These are phyloP conservation scores for Tolypocladium pustulatum DNA, from an alignment of 2,329 filamentous ascomycete species.

Conservation along the genomic window DNA sequence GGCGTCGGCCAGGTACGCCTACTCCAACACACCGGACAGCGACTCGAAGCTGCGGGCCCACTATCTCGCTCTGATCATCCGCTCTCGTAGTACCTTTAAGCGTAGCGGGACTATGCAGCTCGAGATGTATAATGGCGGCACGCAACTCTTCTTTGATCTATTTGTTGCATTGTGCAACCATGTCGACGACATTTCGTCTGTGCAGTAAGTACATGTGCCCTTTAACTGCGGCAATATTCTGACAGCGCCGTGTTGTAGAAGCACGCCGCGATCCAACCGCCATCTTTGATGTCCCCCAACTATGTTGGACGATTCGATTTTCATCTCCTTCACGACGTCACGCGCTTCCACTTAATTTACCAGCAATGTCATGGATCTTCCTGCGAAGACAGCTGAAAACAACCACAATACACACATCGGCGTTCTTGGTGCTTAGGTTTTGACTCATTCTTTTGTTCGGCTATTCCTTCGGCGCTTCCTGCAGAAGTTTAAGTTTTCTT, in stretches of 20 bases:
- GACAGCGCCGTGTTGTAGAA: slow-evolving; percentile 11
- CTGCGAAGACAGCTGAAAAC: background rate
- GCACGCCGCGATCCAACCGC: slow-evolving; percentile 37
- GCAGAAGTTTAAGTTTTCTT: background rate
- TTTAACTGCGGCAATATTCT: background rate
- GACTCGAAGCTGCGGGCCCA: slow-evolving; percentile 88
- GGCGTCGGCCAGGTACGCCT: slow-evolving; percentile 78
- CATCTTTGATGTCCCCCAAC: slow-evolving; percentile 16
- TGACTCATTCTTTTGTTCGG: background rate
- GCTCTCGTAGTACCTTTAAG: slow-evolving; percentile 81
- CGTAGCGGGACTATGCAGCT: slow-evolving; percentile 90
- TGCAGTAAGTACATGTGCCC: slow-evolving; percentile 34
- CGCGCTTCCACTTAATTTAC: background rate
- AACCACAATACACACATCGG: background rate
- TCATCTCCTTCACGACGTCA: slow-evolving; percentile 11
- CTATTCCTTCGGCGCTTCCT: background rate
- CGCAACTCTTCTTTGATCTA: slow-evolving; percentile 78
- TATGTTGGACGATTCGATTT: background rate
- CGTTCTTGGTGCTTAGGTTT: slow-evolving; percentile 6
- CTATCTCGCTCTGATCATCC: slow-evolving; percentile 86
- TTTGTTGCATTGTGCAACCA: slow-evolving; percentile 92
- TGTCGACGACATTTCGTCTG: slow-evolving; percentile 57
- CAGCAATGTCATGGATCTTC: background rate
- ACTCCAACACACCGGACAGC: slow-evolving; percentile 76
- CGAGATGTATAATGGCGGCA: slow-evolving; percentile 83